Evolutionary conservation across 768 basidiomycete genomes (phyloP).

Genomic region (Suillus hirtellus): DNA sequence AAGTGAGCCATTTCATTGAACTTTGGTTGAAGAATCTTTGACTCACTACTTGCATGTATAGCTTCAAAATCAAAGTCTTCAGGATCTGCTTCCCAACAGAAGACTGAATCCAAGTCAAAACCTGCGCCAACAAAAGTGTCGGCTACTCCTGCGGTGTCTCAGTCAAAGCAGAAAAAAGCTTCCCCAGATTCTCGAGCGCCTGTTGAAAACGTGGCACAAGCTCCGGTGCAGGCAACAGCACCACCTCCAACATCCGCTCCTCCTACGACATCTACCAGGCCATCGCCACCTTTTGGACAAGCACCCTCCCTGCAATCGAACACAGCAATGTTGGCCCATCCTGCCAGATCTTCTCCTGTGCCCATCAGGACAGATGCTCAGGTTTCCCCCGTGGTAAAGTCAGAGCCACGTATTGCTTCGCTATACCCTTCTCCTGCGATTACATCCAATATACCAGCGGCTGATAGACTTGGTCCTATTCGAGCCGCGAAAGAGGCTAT

Average conservation of each 20-base stretch:
- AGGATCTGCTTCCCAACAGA: neutral
- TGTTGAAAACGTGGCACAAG: neutral
- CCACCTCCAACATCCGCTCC: constrained; percentile 9
- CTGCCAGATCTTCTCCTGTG: neutral
- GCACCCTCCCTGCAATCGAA: neutral
- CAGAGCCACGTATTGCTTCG: constrained; percentile 19
- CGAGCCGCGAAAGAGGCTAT: constrained; percentile 34
- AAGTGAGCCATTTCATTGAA: neutral
- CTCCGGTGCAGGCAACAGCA: neutral
- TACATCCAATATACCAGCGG: constrained; percentile 9
- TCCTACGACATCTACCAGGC: neutral
- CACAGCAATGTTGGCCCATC: neutral
- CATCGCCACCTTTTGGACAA: neutral
- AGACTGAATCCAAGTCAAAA: constrained; percentile 1
- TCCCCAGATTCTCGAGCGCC: neutral
- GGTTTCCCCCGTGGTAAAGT: constrained; percentile 17
- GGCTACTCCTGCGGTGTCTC: neutral
- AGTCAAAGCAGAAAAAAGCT: neutral
- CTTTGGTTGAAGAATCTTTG: neutral
- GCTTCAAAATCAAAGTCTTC: constrained; percentile 8
- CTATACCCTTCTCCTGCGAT: constrained; percentile 11
- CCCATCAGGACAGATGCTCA: constrained; percentile 13
- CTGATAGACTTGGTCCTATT: constrained; percentile 34
- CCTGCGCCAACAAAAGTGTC: neutral
- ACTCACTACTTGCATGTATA: neutral